Evolutionary conservation across 2,329 filamentous ascomycete genomes (phyloP).

Genomic region (Aspergillus pseudoglaucus): DNA sequence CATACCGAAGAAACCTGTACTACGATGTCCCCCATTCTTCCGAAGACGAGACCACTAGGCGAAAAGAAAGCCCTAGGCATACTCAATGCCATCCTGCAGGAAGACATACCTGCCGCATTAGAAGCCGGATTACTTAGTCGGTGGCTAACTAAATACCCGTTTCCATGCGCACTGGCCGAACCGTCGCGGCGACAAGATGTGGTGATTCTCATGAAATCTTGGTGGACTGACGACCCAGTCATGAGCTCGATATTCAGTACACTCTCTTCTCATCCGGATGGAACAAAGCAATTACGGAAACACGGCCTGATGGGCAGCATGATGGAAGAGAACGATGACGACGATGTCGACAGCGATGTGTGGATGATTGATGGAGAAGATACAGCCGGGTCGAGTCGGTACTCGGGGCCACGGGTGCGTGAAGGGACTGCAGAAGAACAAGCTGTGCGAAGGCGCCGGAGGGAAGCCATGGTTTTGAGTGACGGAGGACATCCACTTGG

Average conservation of each 20-base stretch:
- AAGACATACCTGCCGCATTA: constrained; percentile 52
- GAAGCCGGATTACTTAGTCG: constrained; percentile 61
- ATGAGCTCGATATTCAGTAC: constrained; percentile 40
- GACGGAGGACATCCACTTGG: constrained; percentile 72
- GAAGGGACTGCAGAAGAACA: constrained; percentile 50
- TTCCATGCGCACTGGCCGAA: constrained; percentile 51
- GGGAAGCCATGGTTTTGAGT: constrained; percentile 86
- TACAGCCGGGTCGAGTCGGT: constrained; percentile 38
- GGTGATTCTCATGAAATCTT: constrained; percentile 35
- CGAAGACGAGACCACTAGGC: constrained; percentile 34
- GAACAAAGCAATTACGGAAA: constrained; percentile 35
- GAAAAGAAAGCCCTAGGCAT: constrained; percentile 42
- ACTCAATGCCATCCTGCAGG: constrained; percentile 57
- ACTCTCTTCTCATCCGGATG: constrained; percentile 32
- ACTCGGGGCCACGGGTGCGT: constrained; percentile 26
- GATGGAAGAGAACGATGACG: constrained; percentile 47
- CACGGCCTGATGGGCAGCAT: constrained; percentile 38
- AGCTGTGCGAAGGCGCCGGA: constrained; percentile 64
- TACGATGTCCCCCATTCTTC: constrained; percentile 33
- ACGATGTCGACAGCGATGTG: constrained; percentile 44
- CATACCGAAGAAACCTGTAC: constrained; percentile 28
- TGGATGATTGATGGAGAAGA: constrained; percentile 49
- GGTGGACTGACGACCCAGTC: constrained; percentile 36
- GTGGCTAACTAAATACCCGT: constrained; percentile 69
- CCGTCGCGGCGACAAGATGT: constrained; percentile 40